Evolutionary conservation across 768 basidiomycete genomes (phyloP).

Genomic region (Russula olivacea): DNA sequence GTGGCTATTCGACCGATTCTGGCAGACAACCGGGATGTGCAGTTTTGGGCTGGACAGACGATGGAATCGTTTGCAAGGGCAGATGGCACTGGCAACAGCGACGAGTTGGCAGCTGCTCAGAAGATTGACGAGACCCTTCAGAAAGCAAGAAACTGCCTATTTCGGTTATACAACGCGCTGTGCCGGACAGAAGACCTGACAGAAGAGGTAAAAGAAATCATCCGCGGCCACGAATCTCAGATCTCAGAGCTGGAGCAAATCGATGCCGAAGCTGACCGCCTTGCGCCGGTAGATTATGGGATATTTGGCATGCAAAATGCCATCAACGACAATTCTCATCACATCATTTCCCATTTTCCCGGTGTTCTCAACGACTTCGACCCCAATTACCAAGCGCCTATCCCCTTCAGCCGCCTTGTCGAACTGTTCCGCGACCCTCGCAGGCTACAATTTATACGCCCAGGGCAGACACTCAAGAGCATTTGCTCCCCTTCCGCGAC

Average conservation of each 20-base stretch:
- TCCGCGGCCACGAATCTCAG: background rate
- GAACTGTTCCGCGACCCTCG: background rate
- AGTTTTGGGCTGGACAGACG: too few species aligned
- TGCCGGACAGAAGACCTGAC: background rate
- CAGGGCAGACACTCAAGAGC: background rate
- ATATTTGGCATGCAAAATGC: background rate
- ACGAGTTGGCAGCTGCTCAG: background rate
- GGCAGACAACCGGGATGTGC: background rate
- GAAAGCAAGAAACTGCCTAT: background rate
- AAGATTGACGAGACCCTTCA: background rate
- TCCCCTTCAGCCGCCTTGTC: background rate
- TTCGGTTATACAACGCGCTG: background rate
- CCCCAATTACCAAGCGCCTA: too few species aligned
- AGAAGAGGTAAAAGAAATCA: background rate
- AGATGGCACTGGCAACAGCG: background rate
- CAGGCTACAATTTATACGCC: background rate
- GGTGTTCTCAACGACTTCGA: background rate
- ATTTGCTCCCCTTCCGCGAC: background rate
- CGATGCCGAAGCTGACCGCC: background rate
- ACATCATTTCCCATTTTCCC: background rate
- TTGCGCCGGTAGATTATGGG: background rate
- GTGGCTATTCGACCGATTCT: slow-evolving; percentile 11
- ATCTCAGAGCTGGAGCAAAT: background rate
- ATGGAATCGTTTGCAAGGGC: background rate
- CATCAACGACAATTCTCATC: background rate